These are phyloP conservation scores for Cercospora citrullina DNA, from an alignment of 2,329 filamentous ascomycete genomes.

Conservation along the genomic window DNA sequence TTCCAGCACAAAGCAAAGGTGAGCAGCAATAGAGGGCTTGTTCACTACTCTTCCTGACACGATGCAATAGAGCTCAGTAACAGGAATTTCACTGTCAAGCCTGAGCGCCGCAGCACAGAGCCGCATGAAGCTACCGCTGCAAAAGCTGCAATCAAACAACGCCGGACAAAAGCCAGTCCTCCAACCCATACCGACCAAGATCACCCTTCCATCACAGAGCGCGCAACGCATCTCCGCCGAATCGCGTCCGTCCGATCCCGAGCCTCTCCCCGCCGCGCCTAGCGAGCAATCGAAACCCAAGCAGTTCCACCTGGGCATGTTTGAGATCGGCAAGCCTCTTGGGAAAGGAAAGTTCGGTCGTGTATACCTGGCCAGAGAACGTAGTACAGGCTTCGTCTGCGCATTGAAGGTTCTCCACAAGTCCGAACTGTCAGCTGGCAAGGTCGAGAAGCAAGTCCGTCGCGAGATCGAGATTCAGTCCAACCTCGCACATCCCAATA, in stretches of 20 bases:
- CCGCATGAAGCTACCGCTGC: conserved; percentile 70
- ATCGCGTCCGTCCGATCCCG: conserved; percentile 32
- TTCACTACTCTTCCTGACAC: neutral
- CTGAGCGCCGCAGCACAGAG: conserved; percentile 51
- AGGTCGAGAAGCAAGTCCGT: conserved; percentile 82
- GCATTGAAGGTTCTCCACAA: conserved; percentile 86
- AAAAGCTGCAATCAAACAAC: conserved; percentile 81
- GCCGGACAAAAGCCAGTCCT: conserved; percentile 45
- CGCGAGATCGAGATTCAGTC: conserved; percentile 89
- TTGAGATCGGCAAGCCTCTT: conserved; percentile 83
- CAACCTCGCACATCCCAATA: conserved; percentile 82
- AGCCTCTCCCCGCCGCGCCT: conserved; percentile 28
- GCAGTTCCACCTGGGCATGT: conserved; percentile 86
- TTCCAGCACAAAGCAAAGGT: conserved; percentile 76
- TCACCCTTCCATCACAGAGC: conserved; percentile 67
- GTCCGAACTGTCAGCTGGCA: conserved; percentile 74
- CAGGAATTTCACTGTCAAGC: conserved; percentile 51
- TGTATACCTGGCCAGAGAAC: conserved; percentile 81
- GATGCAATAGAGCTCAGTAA: conserved; percentile 47
- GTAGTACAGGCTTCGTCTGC: conserved; percentile 77
- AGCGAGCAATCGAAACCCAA: conserved; percentile 43
- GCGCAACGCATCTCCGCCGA: conserved; percentile 49
- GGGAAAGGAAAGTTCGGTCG: conserved; percentile 87
- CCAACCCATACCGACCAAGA: conserved; percentile 57
- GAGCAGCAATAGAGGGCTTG: conserved; percentile 31